A percentile compares a stretch with the other conserved stretches of the same genome.
phyloP scores from a whole-genome alignment of 1,284 basidiomycete genomes.

The Moesziomyces aphidis region DNA sequence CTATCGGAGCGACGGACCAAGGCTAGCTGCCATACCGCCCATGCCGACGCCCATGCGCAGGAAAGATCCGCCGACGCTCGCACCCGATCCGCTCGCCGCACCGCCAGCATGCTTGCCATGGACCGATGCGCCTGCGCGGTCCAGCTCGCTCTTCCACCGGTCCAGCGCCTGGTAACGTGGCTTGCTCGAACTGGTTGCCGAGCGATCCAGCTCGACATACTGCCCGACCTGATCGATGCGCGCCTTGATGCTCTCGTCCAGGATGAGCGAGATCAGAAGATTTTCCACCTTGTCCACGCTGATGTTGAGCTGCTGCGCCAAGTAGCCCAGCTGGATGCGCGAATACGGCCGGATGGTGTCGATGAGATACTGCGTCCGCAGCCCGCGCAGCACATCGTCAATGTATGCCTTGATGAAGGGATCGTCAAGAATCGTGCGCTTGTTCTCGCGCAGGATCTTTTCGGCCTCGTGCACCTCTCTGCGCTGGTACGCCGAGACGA shows the following conservation, averaged over 20 bases:
- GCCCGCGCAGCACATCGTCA: slow-evolving; percentile 89
- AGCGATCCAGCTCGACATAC: slow-evolving; percentile 83
- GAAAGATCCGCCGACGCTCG: slow-evolving; percentile 21
- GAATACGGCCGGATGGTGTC: slow-evolving; percentile 98
- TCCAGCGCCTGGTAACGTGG: slow-evolving; percentile 83
- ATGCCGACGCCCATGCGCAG: slow-evolving; percentile 41
- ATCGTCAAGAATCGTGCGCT: slow-evolving; percentile 93
- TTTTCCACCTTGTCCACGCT: slow-evolving; percentile 88
- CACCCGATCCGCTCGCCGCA: slow-evolving; percentile 30
- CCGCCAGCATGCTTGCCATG: slow-evolving; percentile 36
- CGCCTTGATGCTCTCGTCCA: slow-evolving; percentile 94
- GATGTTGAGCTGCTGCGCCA: slow-evolving; percentile 86
- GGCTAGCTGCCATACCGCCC: slow-evolving; percentile 13
- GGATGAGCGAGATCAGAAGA: slow-evolving; percentile 89
- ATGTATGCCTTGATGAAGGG: slow-evolving; percentile 92
- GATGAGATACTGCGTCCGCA: slow-evolving; percentile 95
- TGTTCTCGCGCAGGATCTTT: slow-evolving; percentile 91
- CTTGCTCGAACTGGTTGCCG: slow-evolving; percentile 78
- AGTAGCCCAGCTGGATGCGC: slow-evolving; percentile 80
- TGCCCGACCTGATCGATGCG: slow-evolving; percentile 95
- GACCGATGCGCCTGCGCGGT: slow-evolving; percentile 29
- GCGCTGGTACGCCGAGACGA: slow-evolving; percentile 94
- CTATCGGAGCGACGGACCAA: slow-evolving; percentile 30
- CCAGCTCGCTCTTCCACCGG: slow-evolving; percentile 78
- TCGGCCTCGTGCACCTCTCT: slow-evolving; percentile 96